A percentile compares a stretch with the other conserved stretches of the same genome.
Conservation (phyloP, 176 grass and related monocot species). For the Carex parvula region DNA sequence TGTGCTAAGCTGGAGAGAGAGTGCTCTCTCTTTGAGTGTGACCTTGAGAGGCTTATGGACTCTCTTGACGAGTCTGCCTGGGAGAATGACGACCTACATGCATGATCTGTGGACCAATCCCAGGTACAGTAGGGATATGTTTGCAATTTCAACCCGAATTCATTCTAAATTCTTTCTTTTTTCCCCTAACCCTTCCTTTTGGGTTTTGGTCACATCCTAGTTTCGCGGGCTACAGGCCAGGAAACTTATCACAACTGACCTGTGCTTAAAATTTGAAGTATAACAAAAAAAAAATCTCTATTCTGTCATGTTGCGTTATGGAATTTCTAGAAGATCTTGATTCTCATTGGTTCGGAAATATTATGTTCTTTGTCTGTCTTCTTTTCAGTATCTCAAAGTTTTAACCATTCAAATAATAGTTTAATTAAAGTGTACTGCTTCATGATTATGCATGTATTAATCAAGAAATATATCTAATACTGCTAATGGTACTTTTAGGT, state of each 20-base stretch:
- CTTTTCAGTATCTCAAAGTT: neutral
- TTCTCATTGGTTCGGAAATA: neutral
- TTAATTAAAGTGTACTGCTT: neutral
- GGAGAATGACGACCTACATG: conserved; percentile 63
- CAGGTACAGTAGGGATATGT: neutral
- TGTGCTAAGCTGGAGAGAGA: conserved; percentile 57
- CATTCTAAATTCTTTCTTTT: neutral
- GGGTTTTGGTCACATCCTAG: neutral
- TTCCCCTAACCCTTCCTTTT: neutral
- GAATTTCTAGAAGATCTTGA: neutral
- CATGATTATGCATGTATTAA: neutral
- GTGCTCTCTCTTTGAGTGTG: conserved; percentile 78
- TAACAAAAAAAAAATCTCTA: neutral
- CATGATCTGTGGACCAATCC: conserved; percentile 25
- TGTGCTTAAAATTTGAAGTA: neutral
- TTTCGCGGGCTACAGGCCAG: neutral
- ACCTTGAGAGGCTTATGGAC: conserved; percentile 78
- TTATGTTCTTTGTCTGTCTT: neutral
- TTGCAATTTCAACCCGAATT: neutral
- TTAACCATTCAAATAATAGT: neutral
- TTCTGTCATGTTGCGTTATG: neutral
- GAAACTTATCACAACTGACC: neutral
- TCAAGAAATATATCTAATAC: neutral
- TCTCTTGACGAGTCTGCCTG: conserved; percentile 66
- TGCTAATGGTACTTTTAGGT: conserved; percentile 26